Evolutionary conservation across 257 asterid species (phyloP).

Genomic region (Solanum chiquidenum): DNA sequence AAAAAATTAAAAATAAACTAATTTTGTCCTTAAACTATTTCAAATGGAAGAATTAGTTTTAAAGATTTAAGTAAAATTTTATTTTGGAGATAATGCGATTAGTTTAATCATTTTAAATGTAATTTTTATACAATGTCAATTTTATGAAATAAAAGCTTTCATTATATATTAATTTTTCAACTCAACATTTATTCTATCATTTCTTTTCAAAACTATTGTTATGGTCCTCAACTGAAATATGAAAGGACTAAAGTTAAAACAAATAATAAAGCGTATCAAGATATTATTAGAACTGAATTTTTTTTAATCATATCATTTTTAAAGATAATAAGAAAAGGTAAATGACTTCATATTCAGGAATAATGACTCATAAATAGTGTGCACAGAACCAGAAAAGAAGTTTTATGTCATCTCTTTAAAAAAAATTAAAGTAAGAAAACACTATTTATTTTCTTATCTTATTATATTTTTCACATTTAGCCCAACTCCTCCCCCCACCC

Average conservation of each 20-base stretch:
- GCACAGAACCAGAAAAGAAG: no score
- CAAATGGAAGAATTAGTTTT: not conserved
- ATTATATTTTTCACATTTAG: not conserved
- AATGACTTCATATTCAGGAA: not conserved
- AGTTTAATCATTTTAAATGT: not conserved
- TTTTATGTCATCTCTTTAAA: no score
- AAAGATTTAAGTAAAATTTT: no score
- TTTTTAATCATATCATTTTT: no score
- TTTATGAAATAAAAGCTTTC: no score
- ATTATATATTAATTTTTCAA: no score
- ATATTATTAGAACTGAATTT: no score
- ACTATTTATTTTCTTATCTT: no score
- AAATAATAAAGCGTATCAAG: not conserved
- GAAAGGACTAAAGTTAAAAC: not conserved
- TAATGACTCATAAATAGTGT: not conserved
- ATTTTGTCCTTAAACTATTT: not conserved
- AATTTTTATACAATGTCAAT: not conserved
- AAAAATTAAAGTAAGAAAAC: no score
- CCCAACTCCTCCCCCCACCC: not conserved
- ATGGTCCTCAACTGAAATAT: not conserved
- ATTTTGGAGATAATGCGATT: not conserved
- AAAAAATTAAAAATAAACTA: no score
- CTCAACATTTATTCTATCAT: no score
- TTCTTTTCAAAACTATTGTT: not conserved
- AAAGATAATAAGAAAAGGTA: not conserved